These are phyloP conservation scores for Marasmius fiardii DNA, from an alignment of 1,284 basidiomycete species.

Conservation along the genomic window DNA sequence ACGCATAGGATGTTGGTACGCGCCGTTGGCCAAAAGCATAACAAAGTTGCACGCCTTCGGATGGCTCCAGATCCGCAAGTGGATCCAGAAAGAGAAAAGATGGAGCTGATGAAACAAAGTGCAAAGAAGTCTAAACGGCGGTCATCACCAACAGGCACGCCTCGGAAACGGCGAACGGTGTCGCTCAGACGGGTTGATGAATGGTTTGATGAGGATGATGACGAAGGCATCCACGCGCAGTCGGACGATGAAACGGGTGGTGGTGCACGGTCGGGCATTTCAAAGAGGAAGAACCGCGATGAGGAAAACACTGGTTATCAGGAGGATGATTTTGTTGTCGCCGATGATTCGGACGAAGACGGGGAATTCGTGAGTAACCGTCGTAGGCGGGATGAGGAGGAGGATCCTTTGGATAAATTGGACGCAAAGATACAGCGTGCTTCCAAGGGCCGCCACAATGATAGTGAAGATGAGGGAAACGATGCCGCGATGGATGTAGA, in stretches of 20 bases:
- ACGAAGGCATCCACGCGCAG: constrained; percentile 35
- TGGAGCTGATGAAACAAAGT: constrained; percentile 63
- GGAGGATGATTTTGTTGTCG: constrained; percentile 80
- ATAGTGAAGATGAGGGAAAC: constrained; percentile 26
- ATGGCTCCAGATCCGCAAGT: constrained; percentile 72
- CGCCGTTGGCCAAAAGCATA: constrained; percentile 82
- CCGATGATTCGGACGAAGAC: constrained; percentile 70
- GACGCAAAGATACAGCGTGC: constrained; percentile 61
- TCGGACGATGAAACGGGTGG: constrained; percentile 26
- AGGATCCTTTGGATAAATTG: constrained; percentile 65
- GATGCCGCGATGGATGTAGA: constrained; percentile 68
- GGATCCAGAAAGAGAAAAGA: constrained; percentile 71
- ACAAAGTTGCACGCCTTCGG: constrained; percentile 70
- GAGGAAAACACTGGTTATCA: constrained; percentile 61
- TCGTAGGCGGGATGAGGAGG: constrained; percentile 39
- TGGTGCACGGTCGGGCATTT: constrained; percentile 38
- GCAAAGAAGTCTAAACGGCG: constrained; percentile 61
- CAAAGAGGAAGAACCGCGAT: constrained; percentile 38
- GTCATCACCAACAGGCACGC: constrained; percentile 40
- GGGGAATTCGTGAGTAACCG: constrained; percentile 34
- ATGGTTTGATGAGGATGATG: constrained; percentile 44
- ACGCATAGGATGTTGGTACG: constrained; percentile 87
- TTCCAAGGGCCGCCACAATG: constrained; percentile 34
- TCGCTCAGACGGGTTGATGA: constrained; percentile 41
- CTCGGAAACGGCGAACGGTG: constrained; percentile 41